These are phyloP conservation scores for Mucor lusitanicus DNA, from an alignment of 371 early-diverging fungal genomes.

Conservation along the genomic window DNA sequence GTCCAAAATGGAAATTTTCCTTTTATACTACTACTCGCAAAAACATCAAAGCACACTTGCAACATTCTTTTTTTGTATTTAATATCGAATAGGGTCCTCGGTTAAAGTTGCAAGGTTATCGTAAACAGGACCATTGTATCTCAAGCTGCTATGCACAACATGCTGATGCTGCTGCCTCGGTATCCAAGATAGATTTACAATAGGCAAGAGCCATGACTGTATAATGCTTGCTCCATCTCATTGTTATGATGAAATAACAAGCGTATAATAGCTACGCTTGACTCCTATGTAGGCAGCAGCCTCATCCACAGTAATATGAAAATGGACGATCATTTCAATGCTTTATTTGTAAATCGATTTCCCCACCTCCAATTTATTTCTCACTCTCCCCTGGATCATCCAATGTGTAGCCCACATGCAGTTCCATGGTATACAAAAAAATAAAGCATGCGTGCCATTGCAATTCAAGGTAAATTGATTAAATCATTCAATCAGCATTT, in stretches of 20 bases:
- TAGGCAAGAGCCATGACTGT: neutral
- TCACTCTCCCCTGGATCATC: neutral
- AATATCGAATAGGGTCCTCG: neutral
- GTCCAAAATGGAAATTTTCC: neutral
- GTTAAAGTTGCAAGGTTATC: neutral
- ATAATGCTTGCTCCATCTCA: neutral
- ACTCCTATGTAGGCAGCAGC: neutral
- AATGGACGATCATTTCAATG: neutral
- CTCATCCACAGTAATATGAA: neutral
- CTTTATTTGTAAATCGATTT: conserved; percentile 2
- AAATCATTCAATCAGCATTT: neutral
- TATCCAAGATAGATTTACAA: conserved; percentile 1
- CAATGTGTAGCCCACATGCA: neutral
- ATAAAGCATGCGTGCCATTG: neutral
- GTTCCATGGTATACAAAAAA: neutral
- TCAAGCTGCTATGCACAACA: neutral
- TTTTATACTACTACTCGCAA: neutral
- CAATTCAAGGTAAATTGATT: conserved; percentile 3
- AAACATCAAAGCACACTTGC: conserved; percentile 4
- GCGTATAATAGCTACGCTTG: neutral
- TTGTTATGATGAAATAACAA: no score
- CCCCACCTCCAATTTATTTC: neutral
- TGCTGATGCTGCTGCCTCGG: neutral
- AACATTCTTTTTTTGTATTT: conserved; percentile 1
- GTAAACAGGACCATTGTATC: neutral